Evolutionary conservation across 1,284 basidiomycete genomes (phyloP).

Genomic region (Peniophora sp.): DNA sequence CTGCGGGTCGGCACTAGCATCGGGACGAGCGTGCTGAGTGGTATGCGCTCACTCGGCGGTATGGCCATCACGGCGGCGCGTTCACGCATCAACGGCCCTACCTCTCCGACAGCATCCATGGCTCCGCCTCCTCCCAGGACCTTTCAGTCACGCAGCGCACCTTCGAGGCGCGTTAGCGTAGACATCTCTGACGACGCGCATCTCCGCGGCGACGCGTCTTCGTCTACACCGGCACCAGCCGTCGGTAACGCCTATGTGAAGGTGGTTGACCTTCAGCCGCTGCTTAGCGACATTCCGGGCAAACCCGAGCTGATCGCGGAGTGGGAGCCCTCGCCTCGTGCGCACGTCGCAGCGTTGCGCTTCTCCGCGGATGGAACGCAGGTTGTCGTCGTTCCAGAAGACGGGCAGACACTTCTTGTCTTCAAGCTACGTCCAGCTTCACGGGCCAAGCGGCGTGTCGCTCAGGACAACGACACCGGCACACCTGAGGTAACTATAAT

Average conservation of each 20-base stretch:
- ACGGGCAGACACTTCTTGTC: conserved; percentile 55
- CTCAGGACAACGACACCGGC: background rate
- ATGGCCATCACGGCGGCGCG: conserved; percentile 49
- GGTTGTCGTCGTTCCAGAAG: conserved; percentile 47
- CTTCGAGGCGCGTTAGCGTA: conserved; percentile 24
- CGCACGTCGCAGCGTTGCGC: conserved; percentile 41
- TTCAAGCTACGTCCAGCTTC: conserved; percentile 42
- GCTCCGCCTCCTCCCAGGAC: conserved; percentile 9
- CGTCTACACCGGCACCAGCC: background rate
- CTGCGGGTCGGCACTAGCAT: conserved; percentile 29
- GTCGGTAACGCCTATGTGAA: conserved; percentile 32
- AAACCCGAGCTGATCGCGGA: conserved; percentile 32
- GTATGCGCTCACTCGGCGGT: conserved; percentile 59
- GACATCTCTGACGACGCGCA: conserved; percentile 4
- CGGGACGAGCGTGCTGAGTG: conserved; percentile 53
- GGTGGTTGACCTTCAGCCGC: conserved; percentile 44
- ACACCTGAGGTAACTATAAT: background rate
- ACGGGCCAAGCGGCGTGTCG: conserved; percentile 13
- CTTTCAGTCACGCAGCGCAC: conserved; percentile 61
- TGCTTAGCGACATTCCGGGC: conserved; percentile 16
- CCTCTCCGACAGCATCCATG: conserved; percentile 1
- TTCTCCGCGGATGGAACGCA: conserved; percentile 57
- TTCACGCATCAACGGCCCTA: conserved; percentile 10
- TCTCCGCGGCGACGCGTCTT: conserved; percentile 5
- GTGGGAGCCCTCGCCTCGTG: conserved; percentile 38